Evolutionary conservation across 805 yeast species (phyloP).

Genomic region (Candida tammaniensis): DNA sequence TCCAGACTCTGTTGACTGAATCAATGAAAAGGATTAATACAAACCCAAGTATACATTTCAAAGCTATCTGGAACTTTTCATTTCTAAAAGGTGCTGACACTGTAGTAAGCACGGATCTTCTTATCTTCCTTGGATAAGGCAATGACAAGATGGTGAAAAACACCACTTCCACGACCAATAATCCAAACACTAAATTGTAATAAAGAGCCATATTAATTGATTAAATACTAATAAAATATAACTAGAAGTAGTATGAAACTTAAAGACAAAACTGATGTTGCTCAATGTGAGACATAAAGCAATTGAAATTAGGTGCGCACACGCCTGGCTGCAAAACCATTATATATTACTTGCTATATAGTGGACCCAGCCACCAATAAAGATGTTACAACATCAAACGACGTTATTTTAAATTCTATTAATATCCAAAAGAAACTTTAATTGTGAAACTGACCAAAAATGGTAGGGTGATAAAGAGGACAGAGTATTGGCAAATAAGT

Average conservation of each 20-base stretch:
- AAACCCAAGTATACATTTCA: constrained; percentile 81
- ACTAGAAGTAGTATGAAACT: no score
- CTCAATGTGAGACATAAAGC: no score
- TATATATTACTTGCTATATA: no score
- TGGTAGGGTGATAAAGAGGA: constrained; percentile 69
- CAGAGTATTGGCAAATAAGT: constrained; percentile 69
- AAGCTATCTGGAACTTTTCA: constrained; percentile 68
- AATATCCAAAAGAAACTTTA: constrained; percentile 46
- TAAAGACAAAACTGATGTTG: no score
- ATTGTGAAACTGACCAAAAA: constrained; percentile 68
- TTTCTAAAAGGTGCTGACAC: constrained; percentile 68
- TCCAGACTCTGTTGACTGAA: constrained; percentile 77
- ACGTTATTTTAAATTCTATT: constrained; percentile 6
- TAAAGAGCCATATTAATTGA: constrained; percentile 37
- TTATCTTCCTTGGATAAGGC: constrained; percentile 76
- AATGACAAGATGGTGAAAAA: constrained; percentile 76
- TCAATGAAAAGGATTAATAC: constrained; percentile 82
- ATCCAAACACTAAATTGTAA: constrained; percentile 60
- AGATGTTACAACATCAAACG: no score
- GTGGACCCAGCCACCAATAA: no score
- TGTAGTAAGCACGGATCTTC: constrained; percentile 63
- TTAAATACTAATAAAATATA: no score
- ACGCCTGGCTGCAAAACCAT: no score
- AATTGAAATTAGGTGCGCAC: no score
- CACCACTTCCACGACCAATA: constrained; percentile 74